Evolutionary conservation across 169 alveolate genomes (phyloP).

Genomic region (Eimeria sp.): DNA sequence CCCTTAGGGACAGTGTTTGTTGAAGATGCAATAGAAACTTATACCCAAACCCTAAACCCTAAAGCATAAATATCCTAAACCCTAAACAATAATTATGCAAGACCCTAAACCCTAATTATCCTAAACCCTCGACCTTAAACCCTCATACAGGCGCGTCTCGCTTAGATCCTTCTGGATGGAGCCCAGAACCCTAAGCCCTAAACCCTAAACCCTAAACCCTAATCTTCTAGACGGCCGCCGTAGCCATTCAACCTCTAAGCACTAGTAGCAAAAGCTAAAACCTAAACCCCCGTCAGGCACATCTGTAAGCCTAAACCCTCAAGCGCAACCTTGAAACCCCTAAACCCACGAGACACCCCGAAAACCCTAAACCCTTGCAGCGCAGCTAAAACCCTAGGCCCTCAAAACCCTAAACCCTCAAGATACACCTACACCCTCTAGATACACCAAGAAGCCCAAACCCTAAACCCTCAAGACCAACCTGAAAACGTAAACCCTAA

Average conservation of each 20-base stretch:
- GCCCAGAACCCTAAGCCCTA: conserved; percentile 19
- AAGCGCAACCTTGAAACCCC: conserved; percentile 21
- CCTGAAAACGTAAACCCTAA: neutral
- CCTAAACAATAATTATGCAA: neutral
- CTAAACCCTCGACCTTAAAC: neutral
- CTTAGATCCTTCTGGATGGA: neutral
- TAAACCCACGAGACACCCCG: too few species aligned
- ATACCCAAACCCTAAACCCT: neutral
- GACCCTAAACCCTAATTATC: neutral
- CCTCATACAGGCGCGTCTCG: neutral
- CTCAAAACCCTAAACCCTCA: neutral
- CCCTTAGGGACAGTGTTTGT: too few species aligned
- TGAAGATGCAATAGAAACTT: neutral
- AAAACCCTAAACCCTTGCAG: neutral
- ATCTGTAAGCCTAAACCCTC: neutral
- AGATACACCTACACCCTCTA: neutral
- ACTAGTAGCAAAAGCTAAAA: neutral
- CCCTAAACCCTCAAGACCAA: neutral
- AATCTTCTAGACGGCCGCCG: neutral
- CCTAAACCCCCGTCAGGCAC: neutral
- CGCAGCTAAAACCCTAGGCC: neutral
- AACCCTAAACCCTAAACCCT: conserved; percentile 60
- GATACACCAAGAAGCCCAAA: neutral
- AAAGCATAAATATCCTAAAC: neutral
- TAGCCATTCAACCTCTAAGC: neutral